Conservation (phyloP, 805 yeast species). For the Maudiozyma saulgeensis region DNA sequence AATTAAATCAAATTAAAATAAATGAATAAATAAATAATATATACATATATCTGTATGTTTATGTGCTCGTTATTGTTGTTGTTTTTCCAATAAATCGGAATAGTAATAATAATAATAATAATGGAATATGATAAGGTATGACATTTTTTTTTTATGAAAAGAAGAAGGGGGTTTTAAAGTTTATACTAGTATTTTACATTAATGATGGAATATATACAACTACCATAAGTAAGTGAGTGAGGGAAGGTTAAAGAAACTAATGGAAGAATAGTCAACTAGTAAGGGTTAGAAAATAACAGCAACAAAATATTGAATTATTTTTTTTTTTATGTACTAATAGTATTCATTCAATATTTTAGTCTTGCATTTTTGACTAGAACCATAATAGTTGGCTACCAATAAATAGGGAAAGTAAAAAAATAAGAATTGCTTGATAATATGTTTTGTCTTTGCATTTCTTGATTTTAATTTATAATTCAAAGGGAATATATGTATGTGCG, state of each 20-base stretch:
- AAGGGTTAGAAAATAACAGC: too few species aligned
- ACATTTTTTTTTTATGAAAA: neutral
- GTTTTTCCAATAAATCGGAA: neutral
- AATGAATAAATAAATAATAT: neutral
- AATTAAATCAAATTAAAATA: neutral
- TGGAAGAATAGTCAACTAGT: neutral
- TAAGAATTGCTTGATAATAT: neutral
- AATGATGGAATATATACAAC: neutral
- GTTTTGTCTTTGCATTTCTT: neutral
- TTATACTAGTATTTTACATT: neutral
- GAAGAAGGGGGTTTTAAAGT: too few species aligned
- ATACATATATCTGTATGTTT: neutral
- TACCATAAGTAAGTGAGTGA: neutral
- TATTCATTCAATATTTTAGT: too few species aligned
- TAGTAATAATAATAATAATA: too few species aligned
- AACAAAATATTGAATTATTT: too few species aligned
- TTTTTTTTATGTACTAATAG: too few species aligned
- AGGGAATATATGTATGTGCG: neutral
- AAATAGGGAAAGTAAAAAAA: neutral
- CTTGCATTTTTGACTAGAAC: too few species aligned
- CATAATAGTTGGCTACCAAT: too few species aligned
- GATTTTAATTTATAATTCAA: neutral
- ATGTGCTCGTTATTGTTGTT: too few species aligned
- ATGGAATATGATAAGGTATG: too few species aligned
- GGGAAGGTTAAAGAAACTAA: neutral